Conservation (phyloP, 2,329 filamentous ascomycete genomes). For the Coniochaeta prunicola region DNA sequence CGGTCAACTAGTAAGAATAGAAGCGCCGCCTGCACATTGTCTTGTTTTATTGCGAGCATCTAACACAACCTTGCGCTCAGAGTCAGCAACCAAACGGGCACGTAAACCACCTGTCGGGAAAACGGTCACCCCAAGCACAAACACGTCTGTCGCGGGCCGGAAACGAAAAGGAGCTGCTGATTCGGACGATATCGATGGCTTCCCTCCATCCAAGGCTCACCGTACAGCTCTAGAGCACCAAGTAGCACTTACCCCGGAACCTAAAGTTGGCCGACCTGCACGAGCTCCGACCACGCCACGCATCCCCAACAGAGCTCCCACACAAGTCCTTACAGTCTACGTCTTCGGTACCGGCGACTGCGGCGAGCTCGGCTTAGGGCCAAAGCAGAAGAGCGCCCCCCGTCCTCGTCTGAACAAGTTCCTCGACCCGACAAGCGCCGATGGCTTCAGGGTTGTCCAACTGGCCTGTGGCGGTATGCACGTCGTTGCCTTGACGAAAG, state of each 20-base stretch:
- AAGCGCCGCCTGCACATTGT: too few relatives aligned
- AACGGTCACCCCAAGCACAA: background rate
- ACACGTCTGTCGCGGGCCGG: background rate
- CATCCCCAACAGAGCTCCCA: constrained; percentile 8
- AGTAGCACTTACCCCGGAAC: background rate
- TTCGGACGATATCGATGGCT: background rate
- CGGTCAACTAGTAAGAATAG: background rate
- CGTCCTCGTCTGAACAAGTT: constrained; percentile 12
- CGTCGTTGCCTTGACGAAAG: constrained; percentile 54
- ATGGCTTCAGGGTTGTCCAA: constrained; percentile 37
- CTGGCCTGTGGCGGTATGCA: constrained; percentile 63
- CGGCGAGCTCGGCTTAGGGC: constrained; percentile 28
- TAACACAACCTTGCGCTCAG: background rate
- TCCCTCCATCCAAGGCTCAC: background rate
- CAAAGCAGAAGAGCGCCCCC: constrained; percentile 10
- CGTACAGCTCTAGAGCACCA: background rate
- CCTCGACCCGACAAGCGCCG: constrained; percentile 5
- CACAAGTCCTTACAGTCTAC: constrained; percentile 10
- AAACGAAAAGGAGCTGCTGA: background rate
- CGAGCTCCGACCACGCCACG: constrained; percentile 4
- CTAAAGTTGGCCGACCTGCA: background rate
- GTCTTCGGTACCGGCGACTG: constrained; percentile 34
- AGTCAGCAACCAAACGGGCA: background rate
- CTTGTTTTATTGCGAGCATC: background rate
- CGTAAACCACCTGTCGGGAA: background rate